Base-by-base conservation (phyloP, 768 basidiomycete genomes). In the Rhizopogon roseolus region DNA sequence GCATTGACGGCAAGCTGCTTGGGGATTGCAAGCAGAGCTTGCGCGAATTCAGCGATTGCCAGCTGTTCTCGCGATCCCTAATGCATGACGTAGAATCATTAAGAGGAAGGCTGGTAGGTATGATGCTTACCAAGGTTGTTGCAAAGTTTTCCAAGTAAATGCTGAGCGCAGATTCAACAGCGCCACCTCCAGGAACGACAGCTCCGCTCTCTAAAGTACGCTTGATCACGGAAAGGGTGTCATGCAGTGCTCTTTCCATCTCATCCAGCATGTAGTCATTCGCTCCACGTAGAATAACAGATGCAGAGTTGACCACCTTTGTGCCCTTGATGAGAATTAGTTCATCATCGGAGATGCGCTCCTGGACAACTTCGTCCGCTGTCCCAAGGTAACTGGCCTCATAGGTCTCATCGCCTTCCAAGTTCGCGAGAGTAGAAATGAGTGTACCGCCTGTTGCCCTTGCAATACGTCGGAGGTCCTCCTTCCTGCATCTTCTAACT, bases 241-340 rank as follows among this genome's bases (percentile, higher is more conserved):
- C 97, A 66, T 99, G 96, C 61, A 98, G 70, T 0, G 93, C 88
- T 45, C 97, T 79, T 73, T 99, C 97, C 97, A 98, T 99, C 78
- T 99, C 97, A 68, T 99, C 97, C 62, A 98, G 75, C 90, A 98
- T 94, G 70, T 96, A 98, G 71, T 99, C 97, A 70, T 98, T 99
- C 28, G 97, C 97, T 42, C 97, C 97, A 52, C 97, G 83, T 54
- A 99, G 77, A 54, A 99, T 83, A 64, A 99, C 90, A 17, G 94
- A 97, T 13, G 89, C 79, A 22, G 93, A 95, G 74, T 75, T 94
- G 66, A 98, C 95, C 40, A 93, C 88, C 73, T 96, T 98, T 48
- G 95, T 98, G 3, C 97, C 97, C 76, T 98, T 99, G 76, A 98
- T 77, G 59, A 99, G 75, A 69, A 98, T 98, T 42, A 97, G 80